phyloP scores from a whole-genome alignment of 768 basidiomycete species.

The Collybia sp. region DNA sequence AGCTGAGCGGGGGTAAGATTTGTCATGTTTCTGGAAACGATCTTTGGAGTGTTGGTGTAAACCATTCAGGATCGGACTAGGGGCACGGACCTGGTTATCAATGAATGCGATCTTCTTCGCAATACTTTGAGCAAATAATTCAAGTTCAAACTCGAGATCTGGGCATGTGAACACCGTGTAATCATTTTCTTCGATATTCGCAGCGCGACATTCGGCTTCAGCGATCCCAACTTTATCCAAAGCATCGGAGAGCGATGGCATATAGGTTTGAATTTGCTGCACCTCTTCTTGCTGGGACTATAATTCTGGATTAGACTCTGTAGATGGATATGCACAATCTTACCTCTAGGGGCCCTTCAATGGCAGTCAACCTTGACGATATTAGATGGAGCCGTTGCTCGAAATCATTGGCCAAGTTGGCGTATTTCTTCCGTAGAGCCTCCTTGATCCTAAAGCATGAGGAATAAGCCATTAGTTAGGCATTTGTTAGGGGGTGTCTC shows the following conservation, averaged over 20 bases:
- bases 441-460: conserved; percentile 72
- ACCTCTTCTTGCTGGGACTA: conserved; percentile 76
- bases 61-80: not conserved
- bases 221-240: conserved; percentile 53
- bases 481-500: conserved; percentile 20
- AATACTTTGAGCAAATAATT: conserved; percentile 74
- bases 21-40: conserved; percentile 89
- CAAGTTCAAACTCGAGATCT: conserved; percentile 88
- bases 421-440: conserved; percentile 69
- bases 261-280: conserved; percentile 55
- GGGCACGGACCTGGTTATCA: conserved; percentile 78
- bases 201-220: conserved; percentile 74
- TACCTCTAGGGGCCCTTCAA: conserved; percentile 78
- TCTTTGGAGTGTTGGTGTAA: conserved; percentile 38
- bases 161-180: conserved; percentile 87
- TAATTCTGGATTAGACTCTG: conserved; percentile 17
- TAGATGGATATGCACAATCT: conserved; percentile 7
- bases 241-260: conserved; percentile 60
- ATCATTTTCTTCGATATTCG: conserved; percentile 97
- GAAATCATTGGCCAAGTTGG: conserved; percentile 72
- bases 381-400: conserved; percentile 62
- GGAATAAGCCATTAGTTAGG: conserved; percentile 4
- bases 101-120: conserved; percentile 92
- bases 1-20: conserved; percentile 94
- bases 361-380: conserved; percentile 65